Base-by-base conservation (phyloP, 1,139 yeast species). In the Taphrina betulina region DNA sequence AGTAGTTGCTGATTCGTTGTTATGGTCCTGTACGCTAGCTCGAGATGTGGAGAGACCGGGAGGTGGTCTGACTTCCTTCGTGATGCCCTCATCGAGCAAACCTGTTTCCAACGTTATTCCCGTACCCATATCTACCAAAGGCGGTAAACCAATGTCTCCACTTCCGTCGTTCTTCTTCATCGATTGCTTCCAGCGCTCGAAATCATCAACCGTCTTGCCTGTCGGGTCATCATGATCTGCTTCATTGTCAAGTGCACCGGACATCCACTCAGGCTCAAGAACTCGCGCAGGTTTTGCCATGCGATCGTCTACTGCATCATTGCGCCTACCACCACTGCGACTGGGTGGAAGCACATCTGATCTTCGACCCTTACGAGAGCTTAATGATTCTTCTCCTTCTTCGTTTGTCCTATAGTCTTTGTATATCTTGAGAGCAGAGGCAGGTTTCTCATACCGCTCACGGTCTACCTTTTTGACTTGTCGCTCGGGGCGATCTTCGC, bases 141-240 rank as follows among this genome's bases (percentile, higher is more conserved):
- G 48, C 5, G 48, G 48, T 20, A 43, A 14, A 5, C 48, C 48
- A n/a, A 37, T 23, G 19, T 43, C 48, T 3, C 38, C 38, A 31
- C 48, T 43, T 26, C 48, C 48, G 19, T 43, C 48, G 23, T 43
- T 43, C 29, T 50, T 50, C 24, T 42, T 41, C 54, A 50, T 50
- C 14, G 40, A 31, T n/a, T 24, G 40, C 14, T 50, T 50, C 54
- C 54, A 50, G 2, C 54, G 45, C 40, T 50, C 54, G 28, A 50
- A 50, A 16, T 50, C 54, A 41, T 50, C 54, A 3, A 33, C 46
- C 14, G 54, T 50, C 19, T 50, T 50, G 16, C 46, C 46, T 7
- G 38, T 38, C 10, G 53, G 26, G 14, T 37, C 29, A 12, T 50
- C 46, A n/a, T 14, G 24, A 10, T 38, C 40, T 16, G 31, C 31